Conservation (phyloP, 306 rosid genomes). For the Hippophae tibetana region DNA sequence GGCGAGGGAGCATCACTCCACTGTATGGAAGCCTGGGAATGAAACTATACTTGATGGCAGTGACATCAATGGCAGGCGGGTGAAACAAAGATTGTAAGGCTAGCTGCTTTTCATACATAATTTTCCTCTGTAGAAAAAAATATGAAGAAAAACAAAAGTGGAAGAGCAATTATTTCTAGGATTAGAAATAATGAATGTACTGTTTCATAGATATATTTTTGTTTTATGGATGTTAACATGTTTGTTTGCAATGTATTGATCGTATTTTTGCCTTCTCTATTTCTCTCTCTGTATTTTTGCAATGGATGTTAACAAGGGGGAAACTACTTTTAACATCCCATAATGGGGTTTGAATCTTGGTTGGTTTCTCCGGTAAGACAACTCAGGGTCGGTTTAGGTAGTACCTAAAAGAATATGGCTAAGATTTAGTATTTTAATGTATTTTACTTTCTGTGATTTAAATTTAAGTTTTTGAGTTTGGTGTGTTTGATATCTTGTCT, state of each 20-base stretch:
- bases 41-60: conserved; percentile 71
- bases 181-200: conserved; percentile 20
- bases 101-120: conserved; percentile 7
- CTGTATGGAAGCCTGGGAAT: conserved; percentile 49
- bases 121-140: conserved; percentile 16
- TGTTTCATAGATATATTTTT: conserved; percentile 14
- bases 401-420: too few relatives aligned
- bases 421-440: too few relatives aligned
- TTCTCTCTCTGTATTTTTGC: neutral
- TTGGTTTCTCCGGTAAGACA: too few relatives aligned
- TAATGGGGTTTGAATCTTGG: too few relatives aligned
- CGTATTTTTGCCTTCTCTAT: neutral
- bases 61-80: conserved; percentile 81
- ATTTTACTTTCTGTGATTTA: too few relatives aligned
- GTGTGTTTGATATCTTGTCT: too few relatives aligned
- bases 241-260: conserved; percentile 15
- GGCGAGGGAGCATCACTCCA: conserved; percentile 64
- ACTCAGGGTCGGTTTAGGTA: too few relatives aligned
- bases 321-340: too few relatives aligned
- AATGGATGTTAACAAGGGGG: too few relatives aligned
- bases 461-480: too few relatives aligned
- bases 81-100: conserved; percentile 69
- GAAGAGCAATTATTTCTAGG: conserved; percentile 11
- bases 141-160: conserved; percentile 17
- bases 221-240: conserved; percentile 8